Conservation (phyloP, 2,329 filamentous ascomycete genomes). For the Epichloe bromicola region DNA sequence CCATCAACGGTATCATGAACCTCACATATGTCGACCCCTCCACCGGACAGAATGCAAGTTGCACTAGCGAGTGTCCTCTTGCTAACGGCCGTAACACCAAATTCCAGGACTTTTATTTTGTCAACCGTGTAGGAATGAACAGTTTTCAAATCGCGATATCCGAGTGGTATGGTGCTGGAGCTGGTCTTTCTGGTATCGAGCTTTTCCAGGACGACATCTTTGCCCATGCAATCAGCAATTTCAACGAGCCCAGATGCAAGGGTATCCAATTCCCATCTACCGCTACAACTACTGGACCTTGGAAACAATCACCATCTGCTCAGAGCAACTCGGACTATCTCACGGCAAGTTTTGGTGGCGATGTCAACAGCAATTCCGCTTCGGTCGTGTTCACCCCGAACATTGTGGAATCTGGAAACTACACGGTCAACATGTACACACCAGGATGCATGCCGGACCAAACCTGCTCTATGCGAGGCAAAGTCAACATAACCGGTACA, state of each 20-base stretch:
- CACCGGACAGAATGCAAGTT: constrained; percentile 54
- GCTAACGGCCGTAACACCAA: constrained; percentile 50
- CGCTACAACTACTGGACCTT: constrained; percentile 59
- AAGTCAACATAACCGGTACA: constrained; percentile 66
- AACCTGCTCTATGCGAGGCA: constrained; percentile 63
- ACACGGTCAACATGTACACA: constrained; percentile 82
- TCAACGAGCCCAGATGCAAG: constrained; percentile 80
- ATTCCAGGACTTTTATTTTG: constrained; percentile 86
- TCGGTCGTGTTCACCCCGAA: constrained; percentile 72
- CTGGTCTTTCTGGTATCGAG: constrained; percentile 74
- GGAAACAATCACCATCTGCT: constrained; percentile 54
- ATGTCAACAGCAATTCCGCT: constrained; percentile 43
- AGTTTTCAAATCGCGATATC: constrained; percentile 75
- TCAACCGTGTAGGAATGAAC: constrained; percentile 79
- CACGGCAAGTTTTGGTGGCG: constrained; percentile 46
- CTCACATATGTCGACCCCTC: constrained; percentile 74
- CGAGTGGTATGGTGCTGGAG: constrained; percentile 76
- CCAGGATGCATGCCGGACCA: constrained; percentile 76
- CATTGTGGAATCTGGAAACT: constrained; percentile 80
- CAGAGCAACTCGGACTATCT: constrained; percentile 67
- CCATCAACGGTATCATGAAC: constrained; percentile 89
- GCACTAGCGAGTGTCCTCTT: constrained; percentile 76
- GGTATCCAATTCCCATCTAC: constrained; percentile 47
- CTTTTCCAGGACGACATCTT: constrained; percentile 77
- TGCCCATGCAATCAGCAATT: constrained; percentile 70